These are phyloP conservation scores for Polyporus tsugae DNA, from an alignment of 1,284 basidiomycete species.

Conservation along the genomic window DNA sequence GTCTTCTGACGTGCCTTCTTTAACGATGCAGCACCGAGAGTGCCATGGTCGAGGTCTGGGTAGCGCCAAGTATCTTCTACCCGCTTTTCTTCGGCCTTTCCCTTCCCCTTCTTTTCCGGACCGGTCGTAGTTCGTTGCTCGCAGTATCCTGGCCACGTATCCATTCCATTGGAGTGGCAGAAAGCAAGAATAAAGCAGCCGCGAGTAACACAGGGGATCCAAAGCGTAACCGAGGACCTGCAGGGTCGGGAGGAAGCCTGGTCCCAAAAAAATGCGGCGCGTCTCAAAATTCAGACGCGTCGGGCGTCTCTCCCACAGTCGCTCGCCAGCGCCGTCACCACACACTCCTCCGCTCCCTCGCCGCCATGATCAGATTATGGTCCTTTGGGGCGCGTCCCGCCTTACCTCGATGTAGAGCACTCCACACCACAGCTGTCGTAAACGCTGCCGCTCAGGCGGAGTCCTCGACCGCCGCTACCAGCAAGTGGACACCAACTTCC, in stretches of 20 bases:
- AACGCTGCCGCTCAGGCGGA: constrained; percentile 46
- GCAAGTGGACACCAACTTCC: constrained; percentile 88
- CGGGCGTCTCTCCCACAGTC: background rate
- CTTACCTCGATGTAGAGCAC: constrained; percentile 45
- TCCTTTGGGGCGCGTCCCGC: constrained; percentile 49
- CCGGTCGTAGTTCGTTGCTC: constrained; percentile 30
- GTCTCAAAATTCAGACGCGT: constrained; percentile 34
- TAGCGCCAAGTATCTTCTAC: constrained; percentile 46
- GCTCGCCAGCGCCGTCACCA: constrained; percentile 8
- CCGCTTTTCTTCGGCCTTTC: constrained; percentile 32
- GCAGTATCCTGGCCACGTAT: constrained; percentile 67
- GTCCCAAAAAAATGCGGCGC: constrained; percentile 26
- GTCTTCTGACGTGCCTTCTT: constrained; percentile 41
- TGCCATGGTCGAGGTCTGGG: constrained; percentile 63
- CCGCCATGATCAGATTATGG: constrained; percentile 61
- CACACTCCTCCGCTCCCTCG: constrained; percentile 13
- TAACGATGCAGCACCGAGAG: constrained; percentile 61
- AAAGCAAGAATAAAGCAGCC: constrained; percentile 9
- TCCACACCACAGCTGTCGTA: constrained; percentile 48
- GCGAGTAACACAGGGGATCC: background rate
- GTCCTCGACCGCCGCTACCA: constrained; percentile 36
- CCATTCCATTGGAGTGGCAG: constrained; percentile 67
- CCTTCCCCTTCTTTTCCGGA: constrained; percentile 42
- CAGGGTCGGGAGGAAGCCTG: constrained; percentile 11
- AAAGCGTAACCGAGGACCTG: background rate